These are phyloP conservation scores for Fusarium odoratissimum DNA, from an alignment of 2,329 filamentous ascomycete genomes.

Conservation along the genomic window DNA sequence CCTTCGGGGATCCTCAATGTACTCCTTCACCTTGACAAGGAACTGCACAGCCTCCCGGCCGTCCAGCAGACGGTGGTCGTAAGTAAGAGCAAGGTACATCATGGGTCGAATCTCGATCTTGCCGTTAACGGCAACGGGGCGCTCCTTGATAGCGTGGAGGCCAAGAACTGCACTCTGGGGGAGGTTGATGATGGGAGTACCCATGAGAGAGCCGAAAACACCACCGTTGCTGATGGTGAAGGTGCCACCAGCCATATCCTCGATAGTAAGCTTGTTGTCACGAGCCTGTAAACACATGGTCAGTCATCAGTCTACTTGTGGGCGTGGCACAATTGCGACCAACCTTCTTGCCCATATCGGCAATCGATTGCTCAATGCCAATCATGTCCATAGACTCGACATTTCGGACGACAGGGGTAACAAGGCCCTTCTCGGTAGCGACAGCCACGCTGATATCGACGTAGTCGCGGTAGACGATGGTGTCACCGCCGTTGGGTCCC, in stretches of 20 bases:
- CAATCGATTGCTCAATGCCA: slow-evolving; percentile 89
- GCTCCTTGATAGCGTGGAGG: slow-evolving; percentile 96
- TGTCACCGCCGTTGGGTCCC: slow-evolving; percentile 93
- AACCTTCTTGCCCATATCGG: slow-evolving; percentile 95
- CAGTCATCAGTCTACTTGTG: neutral
- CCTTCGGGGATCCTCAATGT: slow-evolving; percentile 92
- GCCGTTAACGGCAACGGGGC: slow-evolving; percentile 87
- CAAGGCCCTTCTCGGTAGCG: slow-evolving; percentile 95
- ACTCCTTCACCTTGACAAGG: slow-evolving; percentile 97
- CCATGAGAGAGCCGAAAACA: slow-evolving; percentile 97
- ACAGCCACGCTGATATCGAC: slow-evolving; percentile 98
- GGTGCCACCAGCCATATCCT: slow-evolving; percentile 98
- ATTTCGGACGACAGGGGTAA: slow-evolving; percentile 96
- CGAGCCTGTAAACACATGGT: slow-evolving; percentile 68
- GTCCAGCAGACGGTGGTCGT: slow-evolving; percentile 95
- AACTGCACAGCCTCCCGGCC: slow-evolving; percentile 96
- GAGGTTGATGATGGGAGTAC: slow-evolving; percentile 97
- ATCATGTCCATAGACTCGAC: slow-evolving; percentile 89
- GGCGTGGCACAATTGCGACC: neutral
- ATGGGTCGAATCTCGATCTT: slow-evolving; percentile 98
- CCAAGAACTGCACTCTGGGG: slow-evolving; percentile 93
- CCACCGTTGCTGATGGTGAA: slow-evolving; percentile 98
- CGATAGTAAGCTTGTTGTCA: slow-evolving; percentile 95
- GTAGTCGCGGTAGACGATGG: slow-evolving; percentile 97
- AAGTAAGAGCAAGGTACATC: slow-evolving; percentile 99